Conservation (phyloP, 2,329 filamentous ascomycete species). For the Xylaria sp. region DNA sequence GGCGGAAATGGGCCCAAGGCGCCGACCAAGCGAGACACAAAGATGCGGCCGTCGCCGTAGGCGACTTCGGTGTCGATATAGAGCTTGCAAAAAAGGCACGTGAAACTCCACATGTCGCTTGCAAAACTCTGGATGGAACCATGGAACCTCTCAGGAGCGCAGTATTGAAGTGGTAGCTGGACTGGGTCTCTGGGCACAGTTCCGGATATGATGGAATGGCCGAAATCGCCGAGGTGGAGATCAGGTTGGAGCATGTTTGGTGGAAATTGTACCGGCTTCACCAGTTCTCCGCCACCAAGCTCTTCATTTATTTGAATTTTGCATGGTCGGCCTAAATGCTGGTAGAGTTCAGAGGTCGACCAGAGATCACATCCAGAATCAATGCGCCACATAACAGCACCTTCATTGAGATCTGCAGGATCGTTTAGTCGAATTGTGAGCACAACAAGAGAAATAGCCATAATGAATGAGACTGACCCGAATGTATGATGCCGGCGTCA, state of each 20-base stretch:
- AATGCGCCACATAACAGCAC: conserved; percentile 2
- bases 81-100: neutral
- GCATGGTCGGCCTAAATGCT: neutral
- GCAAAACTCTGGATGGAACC: neutral
- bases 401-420: neutral
- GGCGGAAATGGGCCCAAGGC: conserved; percentile 16
- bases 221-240: conserved; percentile 3
- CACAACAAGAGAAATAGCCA: too few relatives aligned
- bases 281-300: conserved; percentile 1
- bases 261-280: neutral
- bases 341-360: conserved; percentile 1
- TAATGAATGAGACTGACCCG: neutral
- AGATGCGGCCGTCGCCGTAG: neutral
- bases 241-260: neutral
- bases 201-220: conserved; percentile 4
- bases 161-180: neutral
- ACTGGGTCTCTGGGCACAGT: neutral
- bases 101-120: conserved; percentile 8
- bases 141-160: neutral
- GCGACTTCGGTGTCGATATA: neutral
- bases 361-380: neutral
- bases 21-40: neutral
- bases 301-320: neutral
- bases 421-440: neutral
- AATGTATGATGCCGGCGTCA: conserved; percentile 7